Evolutionary conservation across 129 eudicot genomes (phyloP), one percentile per base, ranked within the genome.

Genomic region (Centella asiatica): DNA sequence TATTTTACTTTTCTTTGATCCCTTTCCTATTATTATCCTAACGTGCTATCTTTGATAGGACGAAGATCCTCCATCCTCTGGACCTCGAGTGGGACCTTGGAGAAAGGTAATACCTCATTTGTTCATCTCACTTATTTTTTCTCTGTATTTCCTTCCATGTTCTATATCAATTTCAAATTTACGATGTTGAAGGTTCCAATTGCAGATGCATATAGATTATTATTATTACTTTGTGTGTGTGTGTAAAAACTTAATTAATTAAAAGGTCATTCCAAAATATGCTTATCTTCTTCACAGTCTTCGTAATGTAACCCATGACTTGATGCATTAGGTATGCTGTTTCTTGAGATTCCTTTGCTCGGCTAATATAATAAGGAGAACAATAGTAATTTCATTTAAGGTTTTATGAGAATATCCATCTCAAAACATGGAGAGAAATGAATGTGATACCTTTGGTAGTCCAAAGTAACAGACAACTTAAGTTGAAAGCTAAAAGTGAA

Each of bases 81-180:
- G 62, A 69, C 89, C 96, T 60, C 78, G 77, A 77, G 94, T 88
- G 55, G 96, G 96, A 48, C 96, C 94, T n/a, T 88, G 96, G 96
- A 71, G 96, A 68, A 88, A 88, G 96, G 96, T 88, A 81, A 61
- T 6, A 8, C 20, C 47, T 44, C 14, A 19, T 4, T 67, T 31
- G 10, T 42, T 62, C 4, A n/a, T 62, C 6, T 28, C 11, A 5
- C 56, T 6, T 28, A 1, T 12, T 40, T 29, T 67, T 14, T 20
- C 44, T 44, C 15, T 25, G 37, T 19, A 39, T 37, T 15, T 65
- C 20, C 20, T 19, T 58, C 33, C 4, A 32, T 1, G 24, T 11
- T 13, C 34, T 44, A 44, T 39, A 55, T 26, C 33, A 18, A 48
- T 54, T 20, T 7, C 51, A 17, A 44, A 25, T n/a, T n/a, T n/a